Conservation (phyloP, 1,284 basidiomycete genomes). For the Serendipita sp. region DNA sequence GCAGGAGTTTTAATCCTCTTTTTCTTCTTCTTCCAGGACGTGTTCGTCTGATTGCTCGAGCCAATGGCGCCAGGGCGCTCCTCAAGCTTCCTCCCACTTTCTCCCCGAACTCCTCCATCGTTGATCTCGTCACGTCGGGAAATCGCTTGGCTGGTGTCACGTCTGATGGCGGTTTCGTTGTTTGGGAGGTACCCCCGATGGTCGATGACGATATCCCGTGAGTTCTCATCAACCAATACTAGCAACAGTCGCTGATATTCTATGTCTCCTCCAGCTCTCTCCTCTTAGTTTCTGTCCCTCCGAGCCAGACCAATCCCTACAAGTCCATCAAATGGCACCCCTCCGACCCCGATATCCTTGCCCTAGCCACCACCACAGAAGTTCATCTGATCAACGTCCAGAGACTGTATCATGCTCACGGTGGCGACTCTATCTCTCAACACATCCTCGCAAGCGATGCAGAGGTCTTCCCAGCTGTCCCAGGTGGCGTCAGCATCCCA, state of each 20-base stretch:
- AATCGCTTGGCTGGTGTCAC: conserved; percentile 70
- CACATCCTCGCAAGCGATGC: conserved; percentile 49
- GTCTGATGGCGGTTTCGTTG: conserved; percentile 69
- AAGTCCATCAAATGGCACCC: conserved; percentile 75
- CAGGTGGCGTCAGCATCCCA: conserved; percentile 28
- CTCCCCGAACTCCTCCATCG: conserved; percentile 44
- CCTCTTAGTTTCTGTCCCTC: conserved; percentile 51
- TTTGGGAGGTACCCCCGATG: conserved; percentile 67
- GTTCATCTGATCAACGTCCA: conserved; percentile 56
- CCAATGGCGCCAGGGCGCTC: conserved; percentile 69
- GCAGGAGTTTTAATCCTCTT: neutral
- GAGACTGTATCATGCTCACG: conserved; percentile 27
- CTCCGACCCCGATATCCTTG: conserved; percentile 56
- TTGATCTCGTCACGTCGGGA: conserved; percentile 70
- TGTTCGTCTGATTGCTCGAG: conserved; percentile 69
- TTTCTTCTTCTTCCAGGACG: conserved; percentile 32
- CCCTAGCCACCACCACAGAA: conserved; percentile 57
- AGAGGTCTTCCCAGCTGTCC: conserved; percentile 48
- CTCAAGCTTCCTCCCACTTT: conserved; percentile 58
- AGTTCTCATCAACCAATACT: conserved; percentile 21
- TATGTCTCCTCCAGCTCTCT: conserved; percentile 33
- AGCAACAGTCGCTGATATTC: conserved; percentile 2
- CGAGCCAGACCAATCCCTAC: conserved; percentile 38
- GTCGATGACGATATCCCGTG: conserved; percentile 74
- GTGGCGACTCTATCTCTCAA: conserved; percentile 48